These are phyloP conservation scores for Drechslerella dactyloides DNA, from an alignment of 2,329 filamentous ascomycete species.

Conservation along the genomic window DNA sequence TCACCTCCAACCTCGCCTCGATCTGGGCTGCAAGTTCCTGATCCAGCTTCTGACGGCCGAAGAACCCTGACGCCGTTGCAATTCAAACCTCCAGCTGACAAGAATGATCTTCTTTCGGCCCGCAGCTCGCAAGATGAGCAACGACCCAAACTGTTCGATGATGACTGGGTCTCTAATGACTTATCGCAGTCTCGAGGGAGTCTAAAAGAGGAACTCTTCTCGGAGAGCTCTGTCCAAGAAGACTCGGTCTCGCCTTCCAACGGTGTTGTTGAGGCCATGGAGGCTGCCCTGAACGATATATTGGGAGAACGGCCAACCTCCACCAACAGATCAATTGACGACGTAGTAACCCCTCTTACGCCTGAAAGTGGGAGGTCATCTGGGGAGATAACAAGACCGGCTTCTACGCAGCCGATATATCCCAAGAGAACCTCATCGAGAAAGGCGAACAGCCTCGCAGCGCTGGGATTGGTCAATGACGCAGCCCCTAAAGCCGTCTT, in stretches of 20 bases:
- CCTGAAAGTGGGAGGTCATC: conserved; percentile 49
- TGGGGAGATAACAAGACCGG: conserved; percentile 38
- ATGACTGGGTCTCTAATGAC: conserved; percentile 44
- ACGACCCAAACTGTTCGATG: conserved; percentile 37
- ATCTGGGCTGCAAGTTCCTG: conserved; percentile 35
- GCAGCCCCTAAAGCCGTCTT: conserved; percentile 91
- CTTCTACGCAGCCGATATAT: conserved; percentile 54
- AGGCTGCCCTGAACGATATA: conserved; percentile 88
- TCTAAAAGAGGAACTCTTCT: conserved; percentile 46
- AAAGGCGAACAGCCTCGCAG: conserved; percentile 77
- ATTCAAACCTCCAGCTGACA: conserved; percentile 31
- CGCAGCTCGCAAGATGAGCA: conserved; percentile 53
- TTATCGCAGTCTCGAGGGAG: conserved; percentile 45
- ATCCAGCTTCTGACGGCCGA: conserved; percentile 28
- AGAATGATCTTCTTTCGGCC: conserved; percentile 44
- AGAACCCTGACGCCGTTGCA: conserved; percentile 25
- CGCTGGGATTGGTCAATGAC: conserved; percentile 85
- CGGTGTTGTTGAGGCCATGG: conserved; percentile 87
- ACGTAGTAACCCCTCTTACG: conserved; percentile 20
- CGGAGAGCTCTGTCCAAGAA: conserved; percentile 40
- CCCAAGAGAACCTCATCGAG: conserved; percentile 57
- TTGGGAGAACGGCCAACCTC: conserved; percentile 75
- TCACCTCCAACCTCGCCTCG: conserved; percentile 21
- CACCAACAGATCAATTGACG: conserved; percentile 54
- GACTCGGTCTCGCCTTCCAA: conserved; percentile 63